Evolutionary conservation across 2,329 filamentous ascomycete species (phyloP).

Genomic region (Fusarium decemcellulare): DNA sequence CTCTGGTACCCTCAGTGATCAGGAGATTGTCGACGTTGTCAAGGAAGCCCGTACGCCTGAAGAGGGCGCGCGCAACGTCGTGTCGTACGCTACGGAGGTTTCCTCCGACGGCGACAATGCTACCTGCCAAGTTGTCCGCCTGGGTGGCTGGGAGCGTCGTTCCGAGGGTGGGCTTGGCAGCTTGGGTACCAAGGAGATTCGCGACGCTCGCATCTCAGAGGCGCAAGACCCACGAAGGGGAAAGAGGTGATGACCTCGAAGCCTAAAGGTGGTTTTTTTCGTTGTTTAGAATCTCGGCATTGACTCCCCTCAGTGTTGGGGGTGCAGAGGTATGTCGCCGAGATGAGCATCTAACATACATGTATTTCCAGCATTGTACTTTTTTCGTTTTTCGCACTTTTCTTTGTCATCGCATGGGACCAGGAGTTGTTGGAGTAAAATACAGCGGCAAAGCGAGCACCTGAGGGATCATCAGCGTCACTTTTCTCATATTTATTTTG

Average conservation of each 20-base stretch:
- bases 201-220: constrained; percentile 86
- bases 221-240: constrained; percentile 85
- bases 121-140: constrained; percentile 76
- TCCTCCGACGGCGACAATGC: constrained; percentile 77
- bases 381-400: constrained; percentile 19
- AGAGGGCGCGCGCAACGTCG: constrained; percentile 83
- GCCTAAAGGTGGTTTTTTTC: constrained; percentile 1
- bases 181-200: constrained; percentile 90
- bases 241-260: constrained; percentile 58
- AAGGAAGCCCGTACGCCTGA: constrained; percentile 96
- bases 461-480: constrained; percentile 23
- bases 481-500: constrained; percentile 16
- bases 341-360: constrained; percentile 23
- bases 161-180: constrained; percentile 90
- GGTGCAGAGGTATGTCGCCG: not conserved
- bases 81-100: constrained; percentile 91
- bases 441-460: constrained; percentile 30
- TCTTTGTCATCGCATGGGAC: constrained; percentile 42
- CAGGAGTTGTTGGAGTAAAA: constrained; percentile 42
- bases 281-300: constrained; percentile 1
- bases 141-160: constrained; percentile 79
- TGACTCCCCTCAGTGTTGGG: not conserved
- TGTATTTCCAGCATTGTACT: constrained; percentile 24
- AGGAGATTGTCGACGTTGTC: constrained; percentile 96
- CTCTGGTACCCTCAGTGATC: constrained; percentile 86